A percentile compares a stretch with the other conserved stretches of the same genome.
Conservation (phyloP, 2,329 filamentous ascomycete species). For the Stenocarpella maydis region DNA sequence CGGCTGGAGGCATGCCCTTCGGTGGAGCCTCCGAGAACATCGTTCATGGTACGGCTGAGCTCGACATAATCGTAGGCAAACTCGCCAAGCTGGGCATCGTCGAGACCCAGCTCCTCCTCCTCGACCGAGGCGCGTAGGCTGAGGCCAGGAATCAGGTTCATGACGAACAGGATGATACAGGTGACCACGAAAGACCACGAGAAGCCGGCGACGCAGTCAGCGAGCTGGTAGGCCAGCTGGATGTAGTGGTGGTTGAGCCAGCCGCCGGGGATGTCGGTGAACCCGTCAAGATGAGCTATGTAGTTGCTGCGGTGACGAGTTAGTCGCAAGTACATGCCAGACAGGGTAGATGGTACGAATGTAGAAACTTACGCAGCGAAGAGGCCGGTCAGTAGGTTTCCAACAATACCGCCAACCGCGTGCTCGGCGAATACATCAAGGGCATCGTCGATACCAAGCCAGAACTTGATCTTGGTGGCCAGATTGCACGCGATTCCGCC, state of each 20-base stretch:
- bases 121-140: conserved; percentile 72
- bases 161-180: conserved; percentile 72
- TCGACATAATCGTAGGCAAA: conserved; percentile 88
- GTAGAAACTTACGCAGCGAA: conserved; percentile 69
- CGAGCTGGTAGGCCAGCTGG: conserved; percentile 76
- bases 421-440: conserved; percentile 94
- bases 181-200: conserved; percentile 73
- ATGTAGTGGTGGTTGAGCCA: conserved; percentile 77
- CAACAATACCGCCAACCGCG: conserved; percentile 82
- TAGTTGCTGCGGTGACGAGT: conserved; percentile 60
- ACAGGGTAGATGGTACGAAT: no score
- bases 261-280: conserved; percentile 65
- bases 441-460: conserved; percentile 81
- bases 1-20: conserved; percentile 34
- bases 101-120: conserved; percentile 74
- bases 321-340: conserved; percentile 17
- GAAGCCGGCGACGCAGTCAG: conserved; percentile 70
- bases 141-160: conserved; percentile 76
- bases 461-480: conserved; percentile 81
- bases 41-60: conserved; percentile 68
- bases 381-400: conserved; percentile 80
- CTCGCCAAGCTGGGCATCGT: conserved; percentile 81
- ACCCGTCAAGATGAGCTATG: conserved; percentile 78
- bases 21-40: conserved; percentile 37
- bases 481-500: conserved; percentile 80